A percentile compares a stretch with the other conserved stretches of the same genome.
Evolutionary conservation across 495 filamentous ascomycete species (phyloP).

Genomic region (Penicillium cosmopolitanum): DNA sequence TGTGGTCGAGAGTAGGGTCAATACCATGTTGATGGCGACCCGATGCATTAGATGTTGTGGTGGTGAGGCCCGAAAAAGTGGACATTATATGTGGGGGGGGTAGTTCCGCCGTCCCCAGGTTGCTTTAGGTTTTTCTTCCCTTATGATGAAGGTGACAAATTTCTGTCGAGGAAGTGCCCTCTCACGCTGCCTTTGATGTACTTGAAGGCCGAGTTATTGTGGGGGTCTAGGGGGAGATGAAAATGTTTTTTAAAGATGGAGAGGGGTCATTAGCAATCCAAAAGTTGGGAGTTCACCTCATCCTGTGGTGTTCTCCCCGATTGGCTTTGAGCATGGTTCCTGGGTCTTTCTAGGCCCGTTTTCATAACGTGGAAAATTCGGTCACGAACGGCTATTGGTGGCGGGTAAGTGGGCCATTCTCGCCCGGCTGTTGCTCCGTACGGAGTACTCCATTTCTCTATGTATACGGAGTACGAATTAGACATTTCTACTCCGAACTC

Average conservation of each 20-base stretch:
- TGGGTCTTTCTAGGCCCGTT: conserved; percentile 14
- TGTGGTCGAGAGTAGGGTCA: conserved; percentile 3
- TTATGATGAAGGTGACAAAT: too few relatives aligned
- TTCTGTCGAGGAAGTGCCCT: too few relatives aligned
- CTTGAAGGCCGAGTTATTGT: not conserved
- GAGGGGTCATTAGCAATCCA: conserved; percentile 22
- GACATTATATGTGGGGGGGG: conserved; percentile 26
- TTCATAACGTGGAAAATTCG: conserved; percentile 9
- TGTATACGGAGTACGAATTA: not conserved
- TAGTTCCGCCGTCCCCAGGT: too few relatives aligned
- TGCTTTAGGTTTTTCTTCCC: too few relatives aligned
- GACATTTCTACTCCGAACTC: conserved; percentile 1
- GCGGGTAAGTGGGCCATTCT: conserved; percentile 3
- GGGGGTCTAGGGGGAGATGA: conserved; percentile 6
- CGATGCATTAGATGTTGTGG: conserved; percentile 18
- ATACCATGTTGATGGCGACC: conserved; percentile 17
- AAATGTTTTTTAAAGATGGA: not conserved
- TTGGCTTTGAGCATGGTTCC: conserved; percentile 17
- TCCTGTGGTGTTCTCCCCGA: conserved; percentile 19
- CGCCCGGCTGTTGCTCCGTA: not conserved
- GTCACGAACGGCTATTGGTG: conserved; percentile 12
- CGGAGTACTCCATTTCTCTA: not conserved
- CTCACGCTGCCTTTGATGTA: not conserved
- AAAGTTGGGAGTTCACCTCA: conserved; percentile 16
- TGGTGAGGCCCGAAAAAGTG: conserved; percentile 17